Evolutionary conservation across 371 early-diverging fungal genomes (phyloP).

Genomic region (Apophysomyces elegans): DNA sequence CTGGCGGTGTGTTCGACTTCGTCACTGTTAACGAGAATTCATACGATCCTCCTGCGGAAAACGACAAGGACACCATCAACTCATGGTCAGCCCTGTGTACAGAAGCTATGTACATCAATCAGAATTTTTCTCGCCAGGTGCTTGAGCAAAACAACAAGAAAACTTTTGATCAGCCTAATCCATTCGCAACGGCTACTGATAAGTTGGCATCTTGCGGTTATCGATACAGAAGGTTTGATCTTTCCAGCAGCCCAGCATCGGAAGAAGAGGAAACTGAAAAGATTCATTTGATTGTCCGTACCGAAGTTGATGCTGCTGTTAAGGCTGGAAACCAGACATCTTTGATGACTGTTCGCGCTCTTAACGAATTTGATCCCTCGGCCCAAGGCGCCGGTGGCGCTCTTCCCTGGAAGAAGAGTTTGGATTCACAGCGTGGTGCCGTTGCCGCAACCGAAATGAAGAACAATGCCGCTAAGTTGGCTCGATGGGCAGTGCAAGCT

Average conservation of each 20-base stretch:
- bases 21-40: conserved; percentile 96
- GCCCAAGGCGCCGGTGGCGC: conserved; percentile 89
- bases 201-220: conserved; percentile 79
- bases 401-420: conserved; percentile 93
- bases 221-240: conserved; percentile 85
- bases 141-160: conserved; percentile 61
- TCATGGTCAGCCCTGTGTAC: conserved; percentile 81
- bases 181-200: conserved; percentile 67
- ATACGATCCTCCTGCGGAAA: conserved; percentile 87
- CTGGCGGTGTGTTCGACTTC: conserved; percentile 78
- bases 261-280: conserved; percentile 45
- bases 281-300: conserved; percentile 81
- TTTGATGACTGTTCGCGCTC: conserved; percentile 76
- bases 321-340: conserved; percentile 64
- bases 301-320: conserved; percentile 87
- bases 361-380: conserved; percentile 92
- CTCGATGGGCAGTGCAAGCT: conserved; percentile 93
- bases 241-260: conserved; percentile 43
- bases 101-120: conserved; percentile 92
- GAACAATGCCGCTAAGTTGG: conserved; percentile 95
- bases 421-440: conserved; percentile 96
- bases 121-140: conserved; percentile 86
- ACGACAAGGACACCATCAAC: conserved; percentile 91
- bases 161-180: conserved; percentile 73
- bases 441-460: conserved; percentile 97